Percentiles rank a stretch among this genome's conserved stretches.
Evolutionary conservation across 352 stramenopile species (phyloP).

Genomic region (Phytophthora ohioensis): DNA sequence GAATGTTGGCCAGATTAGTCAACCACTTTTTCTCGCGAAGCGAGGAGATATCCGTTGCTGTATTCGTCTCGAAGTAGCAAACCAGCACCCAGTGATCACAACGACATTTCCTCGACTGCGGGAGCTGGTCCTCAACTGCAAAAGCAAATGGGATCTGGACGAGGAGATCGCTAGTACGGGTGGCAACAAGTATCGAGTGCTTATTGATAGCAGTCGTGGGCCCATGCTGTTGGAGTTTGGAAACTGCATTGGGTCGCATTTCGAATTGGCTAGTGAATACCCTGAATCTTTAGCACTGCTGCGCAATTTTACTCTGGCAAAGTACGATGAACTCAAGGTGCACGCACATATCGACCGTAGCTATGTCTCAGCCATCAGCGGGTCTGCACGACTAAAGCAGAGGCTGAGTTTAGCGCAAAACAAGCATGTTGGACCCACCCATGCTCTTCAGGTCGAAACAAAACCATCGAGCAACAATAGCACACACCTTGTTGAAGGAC

Average conservation of each 20-base stretch:
- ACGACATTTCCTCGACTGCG: slow-evolving; percentile 43
- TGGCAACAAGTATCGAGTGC: slow-evolving; percentile 80
- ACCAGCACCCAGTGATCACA: slow-evolving; percentile 46
- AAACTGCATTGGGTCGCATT: slow-evolving; percentile 80
- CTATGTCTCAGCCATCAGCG: slow-evolving; percentile 73
- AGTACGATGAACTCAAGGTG: slow-evolving; percentile 69
- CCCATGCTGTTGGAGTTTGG: slow-evolving; percentile 87
- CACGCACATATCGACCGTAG: slow-evolving; percentile 81
- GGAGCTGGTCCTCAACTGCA: slow-evolving; percentile 77
- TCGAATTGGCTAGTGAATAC: slow-evolving; percentile 65
- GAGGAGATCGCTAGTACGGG: slow-evolving; percentile 78
- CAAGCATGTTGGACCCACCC: slow-evolving; percentile 42
- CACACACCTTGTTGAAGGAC: slow-evolving; percentile 28
- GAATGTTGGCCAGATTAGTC: slow-evolving; percentile 41
- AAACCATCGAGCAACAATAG: slow-evolving; percentile 16
- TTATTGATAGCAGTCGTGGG: slow-evolving; percentile 76
- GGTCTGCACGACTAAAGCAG: slow-evolving; percentile 59
- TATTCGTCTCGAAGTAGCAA: slow-evolving; percentile 60
- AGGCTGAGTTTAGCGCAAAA: slow-evolving; percentile 55
- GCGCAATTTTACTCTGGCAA: slow-evolving; percentile 64
- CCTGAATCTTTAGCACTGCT: slow-evolving; percentile 57
- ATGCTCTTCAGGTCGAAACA: slow-evolving; percentile 15
- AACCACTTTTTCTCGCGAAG: slow-evolving; percentile 57
- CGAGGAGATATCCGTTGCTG: slow-evolving; percentile 76
- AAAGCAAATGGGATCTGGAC: slow-evolving; percentile 83